phyloP scores from a whole-genome alignment of 1,284 basidiomycete genomes.

The Trichosporon asahii region DNA sequence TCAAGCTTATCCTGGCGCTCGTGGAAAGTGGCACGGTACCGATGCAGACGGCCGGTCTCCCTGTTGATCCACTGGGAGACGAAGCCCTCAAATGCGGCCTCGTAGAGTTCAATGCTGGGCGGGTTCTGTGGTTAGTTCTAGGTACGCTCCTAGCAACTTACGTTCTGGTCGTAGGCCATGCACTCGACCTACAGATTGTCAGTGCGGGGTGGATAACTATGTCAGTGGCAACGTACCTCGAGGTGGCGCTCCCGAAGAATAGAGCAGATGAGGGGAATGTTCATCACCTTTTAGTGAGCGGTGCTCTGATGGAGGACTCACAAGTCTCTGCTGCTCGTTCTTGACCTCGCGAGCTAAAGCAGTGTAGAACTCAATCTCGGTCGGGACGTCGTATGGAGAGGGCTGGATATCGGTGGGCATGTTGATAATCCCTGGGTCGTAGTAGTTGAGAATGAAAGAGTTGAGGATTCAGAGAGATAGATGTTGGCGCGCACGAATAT shows the following conservation, averaged over 20 bases:
- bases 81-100: neutral
- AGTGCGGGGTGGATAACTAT: too few relatives aligned
- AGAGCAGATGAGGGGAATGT: neutral
- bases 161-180: neutral
- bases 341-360: neutral
- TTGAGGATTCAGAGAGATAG: neutral
- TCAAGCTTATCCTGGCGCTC: neutral
- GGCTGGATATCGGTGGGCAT: too few relatives aligned
- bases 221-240: neutral
- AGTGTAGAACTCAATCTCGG: neutral
- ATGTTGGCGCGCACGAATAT: neutral
- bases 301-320: neutral
- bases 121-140: neutral
- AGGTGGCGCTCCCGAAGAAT: neutral
- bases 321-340: neutral
- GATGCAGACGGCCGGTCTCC: neutral
- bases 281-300: neutral
- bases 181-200: neutral
- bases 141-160: neutral
- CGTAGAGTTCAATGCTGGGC: neutral
- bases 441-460: too few relatives aligned
- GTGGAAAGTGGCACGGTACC: neutral
- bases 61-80: neutral
- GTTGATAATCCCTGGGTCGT: too few relatives aligned
- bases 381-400: neutral